phyloP scores from a whole-genome alignment of 345 rosid species.

The Linum lewisii region DNA sequence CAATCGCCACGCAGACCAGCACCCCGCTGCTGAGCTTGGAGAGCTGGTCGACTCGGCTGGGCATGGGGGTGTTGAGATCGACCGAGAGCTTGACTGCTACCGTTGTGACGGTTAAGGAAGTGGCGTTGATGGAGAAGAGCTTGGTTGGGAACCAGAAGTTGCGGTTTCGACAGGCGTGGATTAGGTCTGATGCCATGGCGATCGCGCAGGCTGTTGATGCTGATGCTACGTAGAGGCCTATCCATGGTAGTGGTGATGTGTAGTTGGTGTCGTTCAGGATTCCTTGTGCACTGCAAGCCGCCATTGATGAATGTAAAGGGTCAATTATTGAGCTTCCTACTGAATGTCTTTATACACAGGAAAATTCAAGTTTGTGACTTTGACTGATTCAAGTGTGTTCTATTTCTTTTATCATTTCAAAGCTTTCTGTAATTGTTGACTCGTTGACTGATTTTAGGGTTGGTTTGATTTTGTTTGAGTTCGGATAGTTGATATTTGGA shows the following conservation, averaged over 20 bases:
- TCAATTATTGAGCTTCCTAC: no score
- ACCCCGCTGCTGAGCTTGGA: conserved; percentile 71
- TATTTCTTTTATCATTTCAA: no score
- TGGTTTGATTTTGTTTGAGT: no score
- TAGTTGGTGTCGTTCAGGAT: conserved; percentile 44
- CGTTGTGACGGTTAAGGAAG: conserved; percentile 51
- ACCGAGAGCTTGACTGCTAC: conserved; percentile 74
- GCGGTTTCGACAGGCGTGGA: conserved; percentile 43
- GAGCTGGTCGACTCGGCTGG: conserved; percentile 76
- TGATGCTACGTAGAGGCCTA: conserved; percentile 67
- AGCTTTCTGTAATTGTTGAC: no score
- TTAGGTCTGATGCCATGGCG: conserved; percentile 59
- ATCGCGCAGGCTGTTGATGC: conserved; percentile 63
- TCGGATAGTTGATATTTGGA: no score
- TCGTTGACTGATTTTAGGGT: no score
- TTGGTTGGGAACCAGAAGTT: conserved; percentile 74
- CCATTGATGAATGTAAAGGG: no score
- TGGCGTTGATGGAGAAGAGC: conserved; percentile 66
- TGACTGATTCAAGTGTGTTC: no score
- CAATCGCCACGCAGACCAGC: conserved; percentile 66
- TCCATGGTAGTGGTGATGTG: conserved; percentile 70
- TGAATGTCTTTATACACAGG: no score
- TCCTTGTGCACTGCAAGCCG: conserved; percentile 64
- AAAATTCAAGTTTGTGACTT: no score
- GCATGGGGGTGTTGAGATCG: conserved; percentile 90